Evolutionary conservation across 192 early-diverging fungal species (phyloP).

Genomic region (Gaertneriomyces sp.): DNA sequence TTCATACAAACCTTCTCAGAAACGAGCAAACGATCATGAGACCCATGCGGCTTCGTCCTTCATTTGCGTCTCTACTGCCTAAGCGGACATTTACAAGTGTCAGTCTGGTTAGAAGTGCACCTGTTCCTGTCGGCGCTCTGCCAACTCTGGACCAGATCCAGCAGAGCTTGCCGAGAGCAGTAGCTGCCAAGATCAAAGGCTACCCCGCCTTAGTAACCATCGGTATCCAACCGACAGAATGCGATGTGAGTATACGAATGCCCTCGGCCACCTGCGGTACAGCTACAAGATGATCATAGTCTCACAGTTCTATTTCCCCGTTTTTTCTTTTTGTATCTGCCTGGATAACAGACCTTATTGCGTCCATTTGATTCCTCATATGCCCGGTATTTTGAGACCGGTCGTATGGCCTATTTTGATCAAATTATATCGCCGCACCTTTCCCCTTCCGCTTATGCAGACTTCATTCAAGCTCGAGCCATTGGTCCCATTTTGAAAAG

Average conservation of each 20-base stretch:
- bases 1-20: too few relatives aligned
- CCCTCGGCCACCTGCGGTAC: too few relatives aligned
- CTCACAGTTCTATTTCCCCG: too few relatives aligned
- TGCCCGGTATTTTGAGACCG: constrained; percentile 37
- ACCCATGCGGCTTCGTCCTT: too few relatives aligned
- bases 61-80: too few relatives aligned
- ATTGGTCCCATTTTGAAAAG: constrained; percentile 46
- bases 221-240: constrained; percentile 35
- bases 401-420: constrained; percentile 39
- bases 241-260: constrained; percentile 17
- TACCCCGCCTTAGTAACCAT: constrained; percentile 27
- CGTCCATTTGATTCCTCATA: constrained; percentile 11
- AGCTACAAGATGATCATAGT: too few relatives aligned
- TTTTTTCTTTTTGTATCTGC: constrained; percentile 1
- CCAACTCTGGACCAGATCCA: constrained; percentile 11
- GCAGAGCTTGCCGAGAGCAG: constrained; percentile 11
- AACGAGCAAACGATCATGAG: too few relatives aligned
- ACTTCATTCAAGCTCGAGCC: constrained; percentile 31
- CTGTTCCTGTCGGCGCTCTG: constrained; percentile 6
- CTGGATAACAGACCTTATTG: too few relatives aligned
- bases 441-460: constrained; percentile 9
- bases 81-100: too few relatives aligned
- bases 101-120: too few relatives aligned
- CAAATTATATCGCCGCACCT: constrained; percentile 34
- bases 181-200: constrained; percentile 13